Base-by-base conservation (phyloP, 169 alveolate genomes). In the Cyclospora cayetanensis region DNA sequence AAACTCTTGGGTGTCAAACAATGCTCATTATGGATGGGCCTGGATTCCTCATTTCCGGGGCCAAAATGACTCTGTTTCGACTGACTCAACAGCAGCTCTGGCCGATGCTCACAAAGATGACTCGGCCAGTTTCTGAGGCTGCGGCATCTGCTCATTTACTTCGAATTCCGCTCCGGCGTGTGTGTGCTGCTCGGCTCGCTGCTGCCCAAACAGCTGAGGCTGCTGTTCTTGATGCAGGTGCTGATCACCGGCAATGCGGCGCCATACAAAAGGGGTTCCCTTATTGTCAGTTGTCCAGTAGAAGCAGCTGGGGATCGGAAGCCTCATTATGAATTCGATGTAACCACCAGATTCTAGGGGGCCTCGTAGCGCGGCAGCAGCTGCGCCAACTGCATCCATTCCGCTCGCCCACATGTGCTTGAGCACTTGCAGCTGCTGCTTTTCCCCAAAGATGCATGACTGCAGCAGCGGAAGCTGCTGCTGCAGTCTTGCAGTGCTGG, bases 401-500 rank as follows among this genome's bases (percentile, higher is more conserved):
- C 60, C 60, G 60, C 60, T 46, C n/a, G n/a, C 7, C 60, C 60
- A 46, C n/a, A 46, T 7, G 7, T 46, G 60, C 60, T 46, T 7
- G n/a, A 46, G 15, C 60, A 46, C n/a, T 15, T 11, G 60, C 60
- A 11, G 60, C 60, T 46, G 60, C 60, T 46, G 60, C 60, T 46
- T 7, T 11, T 46, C 60, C 60, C 60, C 7, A 15, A 46, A 46
- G 15, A 15, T 11, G 72, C 29, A n/a, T 29, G 20, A n/a, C 76
- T 65, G 76, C 76, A 22, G 76, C 39, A 22, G 76, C 76, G 31
- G 35, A 35, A 22, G 76, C 76, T 65, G 76, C 76, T 65, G n/a
- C 76, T 22, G n/a, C 76, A 11, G 22, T 12, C 37, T 31, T 22
- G 9, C 11, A 46, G 52, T 68, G 80, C 50, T 34, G 80, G 52